Percentiles rank a stretch among this genome's conserved stretches.
Conservation (phyloP, 2,329 filamentous ascomycete genomes). For the Exophiala dermatitidis region DNA sequence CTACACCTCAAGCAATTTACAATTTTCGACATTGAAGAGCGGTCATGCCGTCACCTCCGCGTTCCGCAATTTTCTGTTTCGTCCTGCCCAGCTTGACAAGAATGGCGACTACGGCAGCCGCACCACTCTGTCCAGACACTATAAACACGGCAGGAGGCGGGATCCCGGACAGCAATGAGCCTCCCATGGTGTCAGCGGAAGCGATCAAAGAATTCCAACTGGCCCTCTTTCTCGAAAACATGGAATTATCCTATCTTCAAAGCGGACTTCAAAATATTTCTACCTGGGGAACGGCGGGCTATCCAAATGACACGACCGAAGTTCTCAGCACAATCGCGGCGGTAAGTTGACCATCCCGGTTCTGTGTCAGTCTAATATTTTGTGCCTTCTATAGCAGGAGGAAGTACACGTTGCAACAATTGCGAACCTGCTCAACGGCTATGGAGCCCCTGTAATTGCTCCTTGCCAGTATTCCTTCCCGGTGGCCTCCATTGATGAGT, state of each 20-base stretch:
- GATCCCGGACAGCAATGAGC: constrained; percentile 9
- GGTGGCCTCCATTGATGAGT: constrained; percentile 25
- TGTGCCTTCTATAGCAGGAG: constrained; percentile 17
- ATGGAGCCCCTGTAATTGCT: constrained; percentile 26
- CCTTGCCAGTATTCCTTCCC: constrained; percentile 30
- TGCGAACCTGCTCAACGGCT: constrained; percentile 25
- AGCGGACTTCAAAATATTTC: constrained; percentile 28
- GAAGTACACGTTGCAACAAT: constrained; percentile 26
- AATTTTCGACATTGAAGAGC: too few species aligned
- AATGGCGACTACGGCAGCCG: too few species aligned
- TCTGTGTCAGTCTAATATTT: too few species aligned
- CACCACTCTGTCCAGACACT: too few species aligned
- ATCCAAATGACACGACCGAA: constrained; percentile 27
- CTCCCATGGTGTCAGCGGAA: constrained; percentile 6
- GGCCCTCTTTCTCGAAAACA: constrained; percentile 31
- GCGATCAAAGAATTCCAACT: constrained; percentile 22
- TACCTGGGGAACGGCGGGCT: constrained; percentile 26
- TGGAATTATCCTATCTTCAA: constrained; percentile 29
- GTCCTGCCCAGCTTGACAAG: too few species aligned
- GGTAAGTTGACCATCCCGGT: not conserved
- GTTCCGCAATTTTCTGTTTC: too few species aligned
- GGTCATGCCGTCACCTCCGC: too few species aligned
- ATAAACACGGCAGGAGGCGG: constrained; percentile 9
- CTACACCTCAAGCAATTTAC: too few species aligned
- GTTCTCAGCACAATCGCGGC: constrained; percentile 29